Evolutionary conservation across 371 early-diverging fungal genomes (phyloP).

Genomic region (Lichtheimia corymbifera): DNA sequence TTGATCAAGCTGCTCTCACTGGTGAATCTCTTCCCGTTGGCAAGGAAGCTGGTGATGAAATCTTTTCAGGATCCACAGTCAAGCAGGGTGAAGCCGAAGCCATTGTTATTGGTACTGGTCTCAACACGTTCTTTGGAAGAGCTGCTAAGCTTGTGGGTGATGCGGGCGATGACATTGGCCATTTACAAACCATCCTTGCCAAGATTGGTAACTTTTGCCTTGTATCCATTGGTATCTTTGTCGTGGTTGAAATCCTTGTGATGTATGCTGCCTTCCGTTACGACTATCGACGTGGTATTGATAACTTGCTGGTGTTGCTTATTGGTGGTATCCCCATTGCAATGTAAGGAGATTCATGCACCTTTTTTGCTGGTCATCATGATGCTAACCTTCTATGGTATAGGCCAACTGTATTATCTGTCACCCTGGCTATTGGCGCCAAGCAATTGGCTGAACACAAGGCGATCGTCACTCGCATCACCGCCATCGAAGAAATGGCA

Average conservation of each 20-base stretch:
- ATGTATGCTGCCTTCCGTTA: constrained; percentile 79
- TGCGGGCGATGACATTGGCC: constrained; percentile 82
- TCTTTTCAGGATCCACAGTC: constrained; percentile 81
- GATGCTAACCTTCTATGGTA: too few relatives aligned
- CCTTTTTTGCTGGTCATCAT: too few relatives aligned
- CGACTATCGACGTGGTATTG: constrained; percentile 68
- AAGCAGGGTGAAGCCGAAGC: constrained; percentile 93
- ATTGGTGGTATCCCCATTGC: constrained; percentile 83
- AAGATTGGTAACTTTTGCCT: constrained; percentile 91
- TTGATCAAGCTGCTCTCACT: constrained; percentile 85
- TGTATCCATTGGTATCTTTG: constrained; percentile 64
- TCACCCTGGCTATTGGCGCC: constrained; percentile 93
- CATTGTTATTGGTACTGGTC: constrained; percentile 83
- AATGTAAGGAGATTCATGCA: constrained; percentile 34
- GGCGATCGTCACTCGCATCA: constrained; percentile 88
- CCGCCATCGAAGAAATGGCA: constrained; percentile 91
- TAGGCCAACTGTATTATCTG: constrained; percentile 78
- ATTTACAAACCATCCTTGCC: constrained; percentile 85
- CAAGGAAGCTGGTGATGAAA: constrained; percentile 72
- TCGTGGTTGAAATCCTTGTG: constrained; percentile 80
- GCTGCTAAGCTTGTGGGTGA: constrained; percentile 82
- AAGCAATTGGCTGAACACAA: constrained; percentile 91
- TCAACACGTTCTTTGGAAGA: constrained; percentile 88
- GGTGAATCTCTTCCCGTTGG: constrained; percentile 78
- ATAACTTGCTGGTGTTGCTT: constrained; percentile 73